Base-by-base conservation (phyloP, 306 rosid species). In the Dryas drummondii region DNA sequence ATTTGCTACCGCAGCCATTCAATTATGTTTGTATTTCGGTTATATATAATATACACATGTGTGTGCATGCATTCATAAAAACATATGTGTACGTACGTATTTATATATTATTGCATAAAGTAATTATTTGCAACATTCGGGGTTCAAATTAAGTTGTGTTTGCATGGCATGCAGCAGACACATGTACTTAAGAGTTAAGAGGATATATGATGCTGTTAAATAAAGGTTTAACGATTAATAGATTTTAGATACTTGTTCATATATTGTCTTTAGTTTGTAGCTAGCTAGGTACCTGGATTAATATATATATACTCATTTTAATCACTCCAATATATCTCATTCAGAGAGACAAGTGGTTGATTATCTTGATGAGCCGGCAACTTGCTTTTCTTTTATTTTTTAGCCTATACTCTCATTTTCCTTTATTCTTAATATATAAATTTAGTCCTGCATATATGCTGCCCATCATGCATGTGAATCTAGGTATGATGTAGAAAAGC, bases 1-100 rank as follows among this genome's bases (percentile, higher is more conserved):
- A 46, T 82, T 77, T 76, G 13, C 50, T 22, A 68, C 70, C 51
- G 66, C 79, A 66, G 42, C 37, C 40, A 0, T 56, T 72, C 15
- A 9, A 2, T 54, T 79, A 5, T 10, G 9, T 32, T 49, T 64
- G 0, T 17, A 2, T 52, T 5, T 44, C 26, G 1, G 1, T 19
- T 17, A 32, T 8, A 12, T 27, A 41, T 62, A 40, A 8, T 37
- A 22, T 22, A 22, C 22, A 22, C 22, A 22, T 22, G 22, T 22
- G 22, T 22, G 22, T 22, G 22, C 22, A 22, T 0, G 22, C 22
- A 22, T 22, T 22, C 22, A 22, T 22, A 22, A 22, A 22, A 22
- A 22, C 22, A 22, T 22, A 22, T 22, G 22, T 22, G 22, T 22
- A 22, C 22, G 22, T 22, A 22, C 22, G 22, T 22, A 22, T 1